A percentile compares a stretch with the other conserved stretches of the same genome.
phyloP scores from a whole-genome alignment of 768 basidiomycete genomes.

The Hericium alpestre region DNA sequence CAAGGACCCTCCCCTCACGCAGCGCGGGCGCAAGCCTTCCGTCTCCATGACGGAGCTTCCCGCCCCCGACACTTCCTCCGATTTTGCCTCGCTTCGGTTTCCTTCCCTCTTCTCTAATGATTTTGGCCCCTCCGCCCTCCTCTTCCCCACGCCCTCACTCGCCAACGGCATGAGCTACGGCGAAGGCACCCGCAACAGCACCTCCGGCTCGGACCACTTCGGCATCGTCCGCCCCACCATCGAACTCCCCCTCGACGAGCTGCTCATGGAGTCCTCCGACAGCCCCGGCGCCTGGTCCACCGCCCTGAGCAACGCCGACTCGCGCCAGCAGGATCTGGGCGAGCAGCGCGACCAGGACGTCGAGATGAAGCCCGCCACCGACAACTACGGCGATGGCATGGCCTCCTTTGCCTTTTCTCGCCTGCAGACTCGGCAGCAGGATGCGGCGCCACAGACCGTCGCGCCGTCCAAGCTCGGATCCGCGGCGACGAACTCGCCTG shows the following conservation, averaged over 20 bases:
- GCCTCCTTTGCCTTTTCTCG: slow-evolving; percentile 24
- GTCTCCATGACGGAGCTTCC: slow-evolving; percentile 9
- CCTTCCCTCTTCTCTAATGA: slow-evolving; percentile 63
- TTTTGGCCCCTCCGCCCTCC: slow-evolving; percentile 69
- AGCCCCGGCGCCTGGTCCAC: slow-evolving; percentile 23
- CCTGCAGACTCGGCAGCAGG: slow-evolving; percentile 29
- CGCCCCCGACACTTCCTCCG: slow-evolving; percentile 13
- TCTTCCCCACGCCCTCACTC: slow-evolving; percentile 57
- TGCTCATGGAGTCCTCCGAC: slow-evolving; percentile 39
- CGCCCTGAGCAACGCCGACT: slow-evolving; percentile 1
- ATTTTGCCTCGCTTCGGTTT: slow-evolving; percentile 45
- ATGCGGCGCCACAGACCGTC: slow-evolving; percentile 37
- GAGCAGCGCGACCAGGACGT: slow-evolving; percentile 21
- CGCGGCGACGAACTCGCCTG: neutral
- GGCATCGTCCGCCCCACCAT: slow-evolving; percentile 70
- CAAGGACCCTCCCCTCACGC: slow-evolving; percentile 29
- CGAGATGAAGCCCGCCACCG: slow-evolving; percentile 13
- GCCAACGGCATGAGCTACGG: slow-evolving; percentile 67
- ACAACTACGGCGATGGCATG: slow-evolving; percentile 21
- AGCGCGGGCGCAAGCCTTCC: slow-evolving; percentile 22
- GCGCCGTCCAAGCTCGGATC: slow-evolving; percentile 50
- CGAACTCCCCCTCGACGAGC: slow-evolving; percentile 77
- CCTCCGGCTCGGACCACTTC: slow-evolving; percentile 39
- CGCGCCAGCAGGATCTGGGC: slow-evolving; percentile 13
- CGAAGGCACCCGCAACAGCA: slow-evolving; percentile 47